Percentiles rank a stretch among this genome's conserved stretches.
phyloP scores from a whole-genome alignment of 2,329 filamentous ascomycete genomes.

The Colletotrichum sp. region DNA sequence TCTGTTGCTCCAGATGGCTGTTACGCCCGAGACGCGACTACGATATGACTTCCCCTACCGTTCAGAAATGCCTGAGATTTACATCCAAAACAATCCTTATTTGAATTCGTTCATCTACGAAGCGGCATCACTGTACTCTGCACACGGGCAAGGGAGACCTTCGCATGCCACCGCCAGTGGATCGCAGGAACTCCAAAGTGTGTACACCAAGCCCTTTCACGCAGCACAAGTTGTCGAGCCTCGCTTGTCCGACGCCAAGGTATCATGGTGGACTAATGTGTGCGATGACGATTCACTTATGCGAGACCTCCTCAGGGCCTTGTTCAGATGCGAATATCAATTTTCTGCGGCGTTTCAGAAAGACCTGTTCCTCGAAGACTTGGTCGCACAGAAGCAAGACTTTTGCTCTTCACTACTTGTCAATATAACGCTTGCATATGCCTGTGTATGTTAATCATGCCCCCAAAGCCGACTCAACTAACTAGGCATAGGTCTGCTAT shows the following conservation, averaged over 20 bases:
- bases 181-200: not conserved
- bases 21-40: slow-evolving; percentile 39
- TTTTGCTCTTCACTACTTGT: slow-evolving; percentile 31
- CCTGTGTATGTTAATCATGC: slow-evolving; percentile 28
- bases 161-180: not conserved
- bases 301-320: slow-evolving; percentile 24
- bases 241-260: slow-evolving; percentile 27
- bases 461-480: not conserved
- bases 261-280: slow-evolving; percentile 31
- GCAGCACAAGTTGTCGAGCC: slow-evolving; percentile 38
- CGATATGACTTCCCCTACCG: slow-evolving; percentile 44
- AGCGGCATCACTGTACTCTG: not conserved
- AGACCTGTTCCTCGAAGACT: slow-evolving; percentile 30
- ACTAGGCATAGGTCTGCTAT: slow-evolving; percentile 31
- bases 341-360: slow-evolving; percentile 27
- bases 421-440: slow-evolving; percentile 30
- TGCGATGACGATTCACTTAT: slow-evolving; percentile 28
- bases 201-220: slow-evolving; percentile 41
- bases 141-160: not conserved
- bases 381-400: slow-evolving; percentile 17
- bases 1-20: slow-evolving; percentile 39
- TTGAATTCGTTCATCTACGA: slow-evolving; percentile 30
- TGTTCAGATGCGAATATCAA: slow-evolving; percentile 26
- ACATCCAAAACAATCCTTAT: slow-evolving; percentile 30
- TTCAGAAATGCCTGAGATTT: slow-evolving; percentile 24